Conservation (phyloP, 345 rosid genomes). For the Sonneratia caseolaris region DNA sequence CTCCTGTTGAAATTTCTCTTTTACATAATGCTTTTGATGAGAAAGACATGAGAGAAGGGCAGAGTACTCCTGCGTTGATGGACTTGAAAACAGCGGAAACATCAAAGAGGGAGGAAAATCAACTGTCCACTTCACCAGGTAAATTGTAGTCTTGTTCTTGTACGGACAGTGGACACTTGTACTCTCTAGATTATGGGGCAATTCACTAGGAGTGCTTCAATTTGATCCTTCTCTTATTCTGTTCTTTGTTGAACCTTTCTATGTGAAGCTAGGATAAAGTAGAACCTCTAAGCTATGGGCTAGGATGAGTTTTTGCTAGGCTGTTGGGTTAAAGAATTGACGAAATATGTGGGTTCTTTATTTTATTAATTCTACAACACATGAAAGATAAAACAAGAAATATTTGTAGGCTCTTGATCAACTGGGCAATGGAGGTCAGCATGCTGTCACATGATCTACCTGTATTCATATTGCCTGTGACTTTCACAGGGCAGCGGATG, state of each 20-base stretch:
- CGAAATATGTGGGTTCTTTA: not conserved
- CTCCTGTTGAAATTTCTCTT: conserved; percentile 4
- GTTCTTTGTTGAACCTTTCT: not conserved
- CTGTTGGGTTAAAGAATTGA: not conserved
- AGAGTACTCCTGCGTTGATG: not conserved
- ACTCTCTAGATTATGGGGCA: not conserved
- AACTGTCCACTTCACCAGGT: conserved; percentile 8
- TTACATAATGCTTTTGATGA: not conserved
- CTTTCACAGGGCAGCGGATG: not conserved
- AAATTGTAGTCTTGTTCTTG: not conserved
- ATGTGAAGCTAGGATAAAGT: not conserved
- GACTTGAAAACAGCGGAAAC: not conserved
- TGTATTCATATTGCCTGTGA: not conserved
- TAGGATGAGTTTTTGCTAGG: not conserved
- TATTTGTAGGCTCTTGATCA: not conserved
- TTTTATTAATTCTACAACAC: not conserved
- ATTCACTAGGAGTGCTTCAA: not conserved
- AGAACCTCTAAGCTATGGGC: not conserved
- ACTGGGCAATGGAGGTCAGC: not conserved
- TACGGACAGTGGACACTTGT: not conserved
- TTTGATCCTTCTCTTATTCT: not conserved
- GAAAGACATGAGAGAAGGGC: not conserved
- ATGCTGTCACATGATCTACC: not conserved
- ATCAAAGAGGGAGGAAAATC: conserved; percentile 1
- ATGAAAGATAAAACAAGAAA: not conserved